Conservation (phyloP, 2,329 filamentous ascomycete species). For the Cladosporium sp. region DNA sequence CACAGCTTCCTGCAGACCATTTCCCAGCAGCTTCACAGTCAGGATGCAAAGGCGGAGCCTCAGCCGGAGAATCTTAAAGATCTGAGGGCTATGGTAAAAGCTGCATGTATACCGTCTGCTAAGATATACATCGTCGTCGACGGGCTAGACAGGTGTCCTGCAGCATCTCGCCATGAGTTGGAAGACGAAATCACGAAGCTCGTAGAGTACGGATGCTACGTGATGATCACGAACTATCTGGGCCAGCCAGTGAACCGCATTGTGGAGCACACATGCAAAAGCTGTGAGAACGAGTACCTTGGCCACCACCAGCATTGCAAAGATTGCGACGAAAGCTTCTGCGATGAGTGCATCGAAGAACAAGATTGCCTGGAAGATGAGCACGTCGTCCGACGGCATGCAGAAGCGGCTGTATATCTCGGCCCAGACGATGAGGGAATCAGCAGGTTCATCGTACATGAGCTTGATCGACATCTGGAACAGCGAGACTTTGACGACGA, state of each 20-base stretch:
- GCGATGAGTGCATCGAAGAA: neutral
- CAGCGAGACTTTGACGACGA: slow-evolving; percentile 6
- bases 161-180: neutral
- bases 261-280: neutral
- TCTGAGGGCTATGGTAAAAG: neutral
- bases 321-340: neutral
- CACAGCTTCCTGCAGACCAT: neutral
- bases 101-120: neutral
- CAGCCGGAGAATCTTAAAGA: neutral
- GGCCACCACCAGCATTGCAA: neutral
- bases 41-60: neutral
- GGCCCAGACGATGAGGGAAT: neutral
- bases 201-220: neutral
- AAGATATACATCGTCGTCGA: neutral
- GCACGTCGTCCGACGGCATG: neutral
- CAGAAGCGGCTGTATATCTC: neutral
- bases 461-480: neutral
- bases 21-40: neutral
- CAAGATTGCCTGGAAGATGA: neutral
- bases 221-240: neutral
- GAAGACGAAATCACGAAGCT: slow-evolving; percentile 1
- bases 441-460: neutral
- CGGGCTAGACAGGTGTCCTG: neutral
- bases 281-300: neutral
- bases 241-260: neutral